Base-by-base conservation (phyloP, 345 rosid species). In the Euphorbia pulcherrima region DNA sequence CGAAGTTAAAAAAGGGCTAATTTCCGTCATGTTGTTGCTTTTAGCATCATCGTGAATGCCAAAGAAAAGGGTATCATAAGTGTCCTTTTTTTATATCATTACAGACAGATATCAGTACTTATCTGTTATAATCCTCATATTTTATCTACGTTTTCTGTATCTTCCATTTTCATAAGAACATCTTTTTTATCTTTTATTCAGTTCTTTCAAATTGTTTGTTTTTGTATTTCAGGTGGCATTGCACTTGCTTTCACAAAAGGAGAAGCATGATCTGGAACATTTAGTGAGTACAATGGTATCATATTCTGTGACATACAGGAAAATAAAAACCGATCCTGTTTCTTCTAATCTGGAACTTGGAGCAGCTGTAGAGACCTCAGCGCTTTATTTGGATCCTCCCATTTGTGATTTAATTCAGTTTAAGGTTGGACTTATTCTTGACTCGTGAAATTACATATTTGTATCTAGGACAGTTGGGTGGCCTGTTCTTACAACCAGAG, bases 361-460 rank as follows among this genome's bases (percentile, higher is more conserved):
- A 76, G 77, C 80, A 69, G 74, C 78, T 75, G 57, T 73, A 18
- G 86, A 87, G 72, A 75, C 81, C 79, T 78, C 83, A 40, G 52
- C 75, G 35, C 87, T 90, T 72, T 77, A 81, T 63, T 74, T 93
- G 62, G 92, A 88, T 81, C 98, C 98, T 14, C 86, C 92, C 56
- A 75, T 93, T 40, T 68, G 60, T 68, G 88, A 87, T 64, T 88
- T 88, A 69, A 80, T 93, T 66, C 72, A 69, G 61, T 90, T 88
- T 81, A 90, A 90, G 97, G 98, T 88, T 65, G 50, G 72, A 18
- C 5, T 52, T 70, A 6, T 44, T 50, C 50, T 68, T 53, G 35
- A 27, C 55, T 51, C 27, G 20, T 71, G 23, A 51, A 54, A 28
- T n/a, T 27, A 40, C 24, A 41, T 71, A 11, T 60, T 30, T 26